Percentiles rank a stretch among this genome's conserved stretches.
Conservation (phyloP, 208 protist species). For the Crithidia sp. region DNA sequence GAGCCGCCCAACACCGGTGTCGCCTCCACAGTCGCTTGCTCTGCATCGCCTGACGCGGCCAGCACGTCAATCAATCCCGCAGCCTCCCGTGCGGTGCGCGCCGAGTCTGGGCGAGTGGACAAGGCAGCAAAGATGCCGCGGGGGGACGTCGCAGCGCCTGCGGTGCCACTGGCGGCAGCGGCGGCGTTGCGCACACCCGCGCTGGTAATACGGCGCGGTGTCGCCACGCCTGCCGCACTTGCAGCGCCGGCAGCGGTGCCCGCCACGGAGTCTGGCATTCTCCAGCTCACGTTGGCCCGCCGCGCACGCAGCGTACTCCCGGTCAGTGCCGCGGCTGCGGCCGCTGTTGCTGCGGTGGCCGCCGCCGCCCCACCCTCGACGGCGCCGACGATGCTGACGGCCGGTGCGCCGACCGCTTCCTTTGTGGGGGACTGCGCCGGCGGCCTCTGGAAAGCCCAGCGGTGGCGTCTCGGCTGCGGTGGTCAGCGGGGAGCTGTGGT, state of each 20-base stretch:
- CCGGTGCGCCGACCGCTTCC: no score
- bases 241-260: not conserved
- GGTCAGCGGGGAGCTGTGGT: not conserved
- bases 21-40: not conserved
- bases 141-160: not conserved
- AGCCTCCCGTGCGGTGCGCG: not conserved
- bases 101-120: not conserved
- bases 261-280: not conserved
- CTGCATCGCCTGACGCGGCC: not conserved
- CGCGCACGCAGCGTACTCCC: not conserved
- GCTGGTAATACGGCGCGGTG: not conserved
- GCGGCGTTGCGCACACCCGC: no score
- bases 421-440: not conserved
- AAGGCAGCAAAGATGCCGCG: not conserved
- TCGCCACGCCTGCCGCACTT: not conserved
- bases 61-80: not conserved
- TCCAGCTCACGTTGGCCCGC: slow-evolving; percentile 24
- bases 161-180: not conserved
- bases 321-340: not conserved
- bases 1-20: not conserved
- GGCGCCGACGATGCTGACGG: no score
- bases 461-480: not conserved
- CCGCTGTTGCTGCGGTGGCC: not conserved
- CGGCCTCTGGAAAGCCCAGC: not conserved
- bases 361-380: not conserved